Conservation (phyloP, 495 filamentous ascomycete species). For the Trichoderma asperelloides region DNA sequence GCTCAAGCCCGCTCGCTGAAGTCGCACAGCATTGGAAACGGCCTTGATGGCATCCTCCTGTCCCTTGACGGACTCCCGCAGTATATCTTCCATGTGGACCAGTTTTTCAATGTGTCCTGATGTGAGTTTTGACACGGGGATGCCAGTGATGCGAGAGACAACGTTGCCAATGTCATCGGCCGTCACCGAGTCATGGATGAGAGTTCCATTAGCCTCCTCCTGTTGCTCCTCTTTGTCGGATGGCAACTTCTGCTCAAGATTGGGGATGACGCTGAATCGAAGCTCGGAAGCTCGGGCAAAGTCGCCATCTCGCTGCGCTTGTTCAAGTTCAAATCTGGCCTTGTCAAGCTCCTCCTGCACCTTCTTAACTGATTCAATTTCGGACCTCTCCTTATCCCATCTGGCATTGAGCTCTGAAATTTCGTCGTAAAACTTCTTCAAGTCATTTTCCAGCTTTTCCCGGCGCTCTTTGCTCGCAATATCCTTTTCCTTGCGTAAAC, state of each 20-base stretch:
- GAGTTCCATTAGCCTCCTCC: constrained; percentile 37
- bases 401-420: constrained; percentile 54
- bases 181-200: constrained; percentile 89
- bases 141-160: constrained; percentile 84
- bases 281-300: constrained; percentile 83
- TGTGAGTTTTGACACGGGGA: constrained; percentile 83
- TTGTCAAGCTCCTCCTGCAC: constrained; percentile 77
- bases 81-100: constrained; percentile 86
- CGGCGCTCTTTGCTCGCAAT: constrained; percentile 79
- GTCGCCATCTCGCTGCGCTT: constrained; percentile 82
- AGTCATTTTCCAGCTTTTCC: constrained; percentile 65
- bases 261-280: constrained; percentile 76
- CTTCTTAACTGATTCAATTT: constrained; percentile 78
- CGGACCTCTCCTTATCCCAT: constrained; percentile 84
- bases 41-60: constrained; percentile 90
- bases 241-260: constrained; percentile 67
- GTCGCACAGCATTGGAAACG: constrained; percentile 85
- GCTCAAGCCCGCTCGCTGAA: constrained; percentile 86
- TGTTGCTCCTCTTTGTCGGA: constrained; percentile 53
- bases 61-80: constrained; percentile 76
- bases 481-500: constrained; percentile 89
- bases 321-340: constrained; percentile 75
- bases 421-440: constrained; percentile 69
- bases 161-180: constrained; percentile 90
- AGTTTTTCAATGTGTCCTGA: constrained; percentile 87